Evolutionary conservation across 1,139 yeast species (phyloP).

Genomic region (Lodderomyces pseudojiufengensis): DNA sequence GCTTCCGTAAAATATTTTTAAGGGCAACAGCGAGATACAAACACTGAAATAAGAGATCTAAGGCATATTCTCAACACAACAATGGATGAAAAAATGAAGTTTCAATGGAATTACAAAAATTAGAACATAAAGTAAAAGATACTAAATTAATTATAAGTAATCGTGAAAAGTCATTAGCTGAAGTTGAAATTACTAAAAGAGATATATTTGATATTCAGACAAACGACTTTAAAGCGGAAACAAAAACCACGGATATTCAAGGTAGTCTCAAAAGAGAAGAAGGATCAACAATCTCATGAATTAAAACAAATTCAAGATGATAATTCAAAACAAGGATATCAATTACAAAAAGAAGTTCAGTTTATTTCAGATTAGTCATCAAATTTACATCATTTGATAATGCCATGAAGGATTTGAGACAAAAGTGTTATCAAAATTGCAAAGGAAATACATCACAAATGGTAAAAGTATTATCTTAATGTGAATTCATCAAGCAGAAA

Average conservation of each 20-base stretch:
- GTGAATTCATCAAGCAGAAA: conserved; percentile 8
- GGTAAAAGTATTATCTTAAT: conserved; percentile 9
- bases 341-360: conserved; percentile 10
- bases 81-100: conserved; percentile 45
- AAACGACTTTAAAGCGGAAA: conserved; percentile 13
- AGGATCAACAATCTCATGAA: conserved; percentile 19
- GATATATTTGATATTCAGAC: conserved; percentile 19
- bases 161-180: conserved; percentile 49
- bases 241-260: conserved; percentile 16
- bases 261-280: conserved; percentile 13
- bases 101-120: conserved; percentile 44
- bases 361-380: conserved; percentile 3
- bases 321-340: conserved; percentile 19
- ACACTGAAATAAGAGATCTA: conserved; percentile 38
- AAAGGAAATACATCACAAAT: conserved; percentile 18
- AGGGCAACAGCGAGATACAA: conserved; percentile 40
- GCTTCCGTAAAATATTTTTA: conserved; percentile 52
- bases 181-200: conserved; percentile 23
- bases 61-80: conserved; percentile 44
- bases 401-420: conserved; percentile 20
- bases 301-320: conserved; percentile 20
- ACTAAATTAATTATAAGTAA: conserved; percentile 52
- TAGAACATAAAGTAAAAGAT: conserved; percentile 57
- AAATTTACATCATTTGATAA: conserved; percentile 11
- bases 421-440: conserved; percentile 16